phyloP scores from a whole-genome alignment of 768 basidiomycete genomes.

The Boletus vinaceobasis region DNA sequence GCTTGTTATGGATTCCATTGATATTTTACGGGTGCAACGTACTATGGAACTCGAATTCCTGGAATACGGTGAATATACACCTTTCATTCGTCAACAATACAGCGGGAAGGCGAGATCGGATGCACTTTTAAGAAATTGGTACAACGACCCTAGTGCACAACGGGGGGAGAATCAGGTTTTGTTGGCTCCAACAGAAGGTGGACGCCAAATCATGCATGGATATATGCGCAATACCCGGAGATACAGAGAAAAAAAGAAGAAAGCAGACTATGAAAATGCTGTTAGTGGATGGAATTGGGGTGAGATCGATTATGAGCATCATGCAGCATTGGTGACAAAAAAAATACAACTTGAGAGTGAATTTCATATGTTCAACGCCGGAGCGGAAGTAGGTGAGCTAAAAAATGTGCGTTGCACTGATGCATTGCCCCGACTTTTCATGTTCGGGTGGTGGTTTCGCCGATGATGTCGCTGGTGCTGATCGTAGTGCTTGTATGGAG shows the following conservation, averaged over 20 bases:
- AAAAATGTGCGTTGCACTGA: conserved; percentile 50
- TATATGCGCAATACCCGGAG: conserved; percentile 22
- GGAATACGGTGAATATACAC: conserved; percentile 8
- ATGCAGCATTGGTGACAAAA: conserved; percentile 5
- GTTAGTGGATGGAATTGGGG: conserved; percentile 8
- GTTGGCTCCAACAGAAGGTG: conserved; percentile 8
- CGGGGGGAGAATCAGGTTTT: background rate
- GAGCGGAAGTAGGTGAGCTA: conserved; percentile 33
- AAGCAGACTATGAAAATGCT: conserved; percentile 8
- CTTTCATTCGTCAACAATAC: conserved; percentile 16
- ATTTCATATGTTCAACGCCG: conserved; percentile 27
- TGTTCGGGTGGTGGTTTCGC: conserved; percentile 61
- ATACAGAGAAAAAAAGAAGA: conserved; percentile 13
- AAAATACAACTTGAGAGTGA: conserved; percentile 22
- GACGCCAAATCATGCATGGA: conserved; percentile 16
- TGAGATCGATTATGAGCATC: conserved; percentile 1
- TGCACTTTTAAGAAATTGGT: conserved; percentile 4
- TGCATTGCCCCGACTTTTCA: conserved; percentile 53
- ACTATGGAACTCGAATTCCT: background rate
- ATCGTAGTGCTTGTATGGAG: conserved; percentile 36
- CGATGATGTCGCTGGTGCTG: conserved; percentile 49
- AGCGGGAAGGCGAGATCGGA: conserved; percentile 6
- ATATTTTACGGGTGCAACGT: background rate
- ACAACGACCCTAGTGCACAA: conserved; percentile 4
- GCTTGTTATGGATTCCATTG: background rate